A percentile compares a stretch with the other conserved stretches of the same genome.
Conservation (phyloP, 2,329 filamentous ascomycete genomes). For the Teratosphaeria gauchensis region DNA sequence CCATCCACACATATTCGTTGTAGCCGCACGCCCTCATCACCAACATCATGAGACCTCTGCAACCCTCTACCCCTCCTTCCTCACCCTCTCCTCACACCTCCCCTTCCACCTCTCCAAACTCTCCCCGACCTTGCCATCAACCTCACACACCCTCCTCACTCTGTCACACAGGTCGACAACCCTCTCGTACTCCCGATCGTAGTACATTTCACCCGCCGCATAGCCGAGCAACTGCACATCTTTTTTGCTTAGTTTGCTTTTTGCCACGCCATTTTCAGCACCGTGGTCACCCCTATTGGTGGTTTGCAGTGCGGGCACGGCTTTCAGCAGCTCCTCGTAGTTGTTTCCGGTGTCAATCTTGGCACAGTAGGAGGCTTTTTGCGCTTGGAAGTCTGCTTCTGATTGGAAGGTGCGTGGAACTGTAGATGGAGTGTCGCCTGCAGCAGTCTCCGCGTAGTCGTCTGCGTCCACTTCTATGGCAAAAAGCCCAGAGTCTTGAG, state of each 20-base stretch:
- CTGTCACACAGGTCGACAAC: constrained; percentile 16
- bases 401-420: constrained; percentile 23
- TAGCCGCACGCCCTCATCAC: not conserved
- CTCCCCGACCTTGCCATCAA: constrained; percentile 14
- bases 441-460: constrained; percentile 23
- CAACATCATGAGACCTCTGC: not conserved
- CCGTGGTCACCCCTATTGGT: not conserved
- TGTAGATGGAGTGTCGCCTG: constrained; percentile 12
- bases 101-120: constrained; percentile 18
- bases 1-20: not conserved
- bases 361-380: constrained; percentile 22
- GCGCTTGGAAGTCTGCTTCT: constrained; percentile 21
- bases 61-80: not conserved
- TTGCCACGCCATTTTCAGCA: not conserved
- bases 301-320: constrained; percentile 10
- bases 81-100: constrained; percentile 8
- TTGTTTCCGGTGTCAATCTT: constrained; percentile 22
- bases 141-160: constrained; percentile 13
- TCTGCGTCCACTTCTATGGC: constrained; percentile 24
- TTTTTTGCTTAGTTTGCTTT: constrained; percentile 18
- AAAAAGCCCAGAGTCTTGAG: constrained; percentile 11
- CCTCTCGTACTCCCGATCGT: constrained; percentile 48
- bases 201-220: constrained; percentile 50
- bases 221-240: constrained; percentile 33
- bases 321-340: constrained; percentile 10